phyloP scores from a whole-genome alignment of 2,329 filamentous ascomycete species.

The Arthroderma sp. region DNA sequence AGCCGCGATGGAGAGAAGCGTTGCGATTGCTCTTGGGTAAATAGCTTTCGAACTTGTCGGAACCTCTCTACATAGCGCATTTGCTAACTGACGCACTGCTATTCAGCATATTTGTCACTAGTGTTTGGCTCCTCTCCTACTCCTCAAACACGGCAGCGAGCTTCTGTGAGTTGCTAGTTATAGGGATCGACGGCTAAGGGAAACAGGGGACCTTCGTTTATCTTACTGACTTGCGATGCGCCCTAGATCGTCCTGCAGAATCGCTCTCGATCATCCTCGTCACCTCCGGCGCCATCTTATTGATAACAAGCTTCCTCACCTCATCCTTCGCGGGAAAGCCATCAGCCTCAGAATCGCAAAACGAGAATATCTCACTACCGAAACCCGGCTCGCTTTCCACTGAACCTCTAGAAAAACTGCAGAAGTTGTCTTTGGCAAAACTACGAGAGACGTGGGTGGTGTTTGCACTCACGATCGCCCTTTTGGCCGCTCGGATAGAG shows the following conservation, averaged over 20 bases:
- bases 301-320: slow-evolving; percentile 27
- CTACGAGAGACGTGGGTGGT: slow-evolving; percentile 18
- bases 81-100: too few species aligned
- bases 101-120: background rate
- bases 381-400: background rate
- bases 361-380: background rate
- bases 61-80: background rate
- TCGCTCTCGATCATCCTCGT: slow-evolving; percentile 33
- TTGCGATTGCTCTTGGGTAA: background rate
- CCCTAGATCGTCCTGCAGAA: slow-evolving; percentile 37
- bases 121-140: background rate
- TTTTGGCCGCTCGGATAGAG: slow-evolving; percentile 27
- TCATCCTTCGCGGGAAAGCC: slow-evolving; percentile 16
- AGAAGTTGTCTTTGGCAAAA: slow-evolving; percentile 9
- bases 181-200: background rate
- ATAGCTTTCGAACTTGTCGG: background rate
- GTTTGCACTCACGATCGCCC: slow-evolving; percentile 16
- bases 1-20: background rate
- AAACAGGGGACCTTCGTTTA: too few species aligned
- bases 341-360: background rate
- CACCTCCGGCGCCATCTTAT: slow-evolving; percentile 28
- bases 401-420: slow-evolving; percentile 9
- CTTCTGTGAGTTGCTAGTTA: background rate
- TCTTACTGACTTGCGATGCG: background rate
- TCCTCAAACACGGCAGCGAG: background rate